These are phyloP conservation scores for Cordyceps farinosa DNA, from an alignment of 2,329 filamentous ascomycete genomes.

Conservation along the genomic window DNA sequence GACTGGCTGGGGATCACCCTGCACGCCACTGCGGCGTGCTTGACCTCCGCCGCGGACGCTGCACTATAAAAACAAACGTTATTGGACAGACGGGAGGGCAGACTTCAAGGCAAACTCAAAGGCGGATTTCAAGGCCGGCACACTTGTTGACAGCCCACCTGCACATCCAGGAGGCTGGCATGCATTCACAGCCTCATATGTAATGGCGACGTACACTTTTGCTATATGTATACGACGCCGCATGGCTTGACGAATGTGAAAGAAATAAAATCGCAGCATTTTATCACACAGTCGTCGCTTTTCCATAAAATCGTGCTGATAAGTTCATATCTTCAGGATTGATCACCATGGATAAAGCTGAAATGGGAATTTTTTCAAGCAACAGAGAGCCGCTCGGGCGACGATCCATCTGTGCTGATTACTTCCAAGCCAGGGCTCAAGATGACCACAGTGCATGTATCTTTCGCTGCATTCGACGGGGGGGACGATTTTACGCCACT, in stretches of 20 bases:
- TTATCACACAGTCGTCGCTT: neutral
- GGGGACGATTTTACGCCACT: neutral
- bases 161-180: too few species aligned
- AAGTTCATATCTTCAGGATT: neutral
- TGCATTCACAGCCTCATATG: too few species aligned
- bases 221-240: neutral
- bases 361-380: neutral
- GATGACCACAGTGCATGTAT: neutral
- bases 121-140: too few species aligned
- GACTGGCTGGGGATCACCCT: too few species aligned
- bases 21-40: too few species aligned
- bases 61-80: too few species aligned
- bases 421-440: neutral
- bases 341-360: neutral
- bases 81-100: too few species aligned
- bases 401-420: neutral
- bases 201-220: too few species aligned
- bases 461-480: neutral
- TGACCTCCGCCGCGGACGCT: too few species aligned
- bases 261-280: neutral
- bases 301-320: neutral
- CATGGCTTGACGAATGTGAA: neutral
- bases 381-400: neutral
- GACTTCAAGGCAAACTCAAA: too few species aligned
- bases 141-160: too few species aligned